Percentiles rank a stretch among this genome's conserved stretches.
Conservation (phyloP, 352 stramenopile genomes). For the Thalassiosira tumida region DNA sequence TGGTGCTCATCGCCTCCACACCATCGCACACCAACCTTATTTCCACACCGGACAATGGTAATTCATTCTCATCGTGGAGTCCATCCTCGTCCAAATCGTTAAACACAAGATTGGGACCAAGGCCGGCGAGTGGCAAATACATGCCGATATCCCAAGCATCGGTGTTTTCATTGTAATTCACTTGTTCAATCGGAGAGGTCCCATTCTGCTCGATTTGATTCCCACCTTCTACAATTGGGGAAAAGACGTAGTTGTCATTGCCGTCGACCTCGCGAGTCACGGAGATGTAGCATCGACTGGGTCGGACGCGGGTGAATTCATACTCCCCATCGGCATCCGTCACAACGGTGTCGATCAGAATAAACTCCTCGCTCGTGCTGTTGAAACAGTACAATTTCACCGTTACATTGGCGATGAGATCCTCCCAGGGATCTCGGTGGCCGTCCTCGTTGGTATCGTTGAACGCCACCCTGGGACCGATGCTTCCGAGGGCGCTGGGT, state of each 20-base stretch:
- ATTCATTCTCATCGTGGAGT: constrained; percentile 50
- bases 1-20: not conserved
- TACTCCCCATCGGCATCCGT: constrained; percentile 61
- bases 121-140: constrained; percentile 5
- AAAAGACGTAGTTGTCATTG: constrained; percentile 44
- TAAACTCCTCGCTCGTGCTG: not conserved
- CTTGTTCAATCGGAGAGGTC: constrained; percentile 2
- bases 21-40: constrained; percentile 20
- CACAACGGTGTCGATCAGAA: constrained; percentile 26
- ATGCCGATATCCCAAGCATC: not conserved
- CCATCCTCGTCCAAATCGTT: constrained; percentile 68
- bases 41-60: constrained; percentile 18
- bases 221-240: not conserved
- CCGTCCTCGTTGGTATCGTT: constrained; percentile 49
- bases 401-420: not conserved
- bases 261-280: constrained; percentile 28
- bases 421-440: constrained; percentile 5
- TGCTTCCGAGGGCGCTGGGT: constrained; percentile 33
- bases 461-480: constrained; percentile 58
- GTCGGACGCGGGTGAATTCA: constrained; percentile 45
- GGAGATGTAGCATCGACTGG: constrained; percentile 62
- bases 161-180: not conserved
- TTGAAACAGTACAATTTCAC: constrained; percentile 27
- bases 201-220: not conserved
- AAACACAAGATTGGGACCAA: constrained; percentile 65